Percentiles rank a stretch among this genome's conserved stretches.
Evolutionary conservation across 305 asterid species (phyloP).

Genomic region (Plantago rigida): DNA sequence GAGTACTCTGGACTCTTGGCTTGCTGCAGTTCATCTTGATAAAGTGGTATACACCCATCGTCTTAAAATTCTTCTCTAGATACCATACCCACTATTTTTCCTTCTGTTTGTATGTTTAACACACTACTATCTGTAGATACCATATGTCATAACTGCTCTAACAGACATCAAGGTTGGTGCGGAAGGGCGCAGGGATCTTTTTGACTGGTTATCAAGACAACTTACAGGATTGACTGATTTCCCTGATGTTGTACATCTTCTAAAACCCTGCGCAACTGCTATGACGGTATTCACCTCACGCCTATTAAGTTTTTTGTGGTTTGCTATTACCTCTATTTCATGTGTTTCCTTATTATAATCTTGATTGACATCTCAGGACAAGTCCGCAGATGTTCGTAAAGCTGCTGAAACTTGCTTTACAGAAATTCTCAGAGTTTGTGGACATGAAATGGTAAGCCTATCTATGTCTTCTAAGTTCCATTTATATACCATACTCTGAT

Average conservation of each 20-base stretch:
- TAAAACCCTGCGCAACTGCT: conserved; percentile 81
- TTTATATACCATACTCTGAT: conserved; percentile 7
- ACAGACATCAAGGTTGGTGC: conserved; percentile 91
- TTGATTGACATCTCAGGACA: conserved; percentile 52
- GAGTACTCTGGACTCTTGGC: conserved; percentile 86
- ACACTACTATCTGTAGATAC: conserved; percentile 45
- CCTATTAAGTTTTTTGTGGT: conserved; percentile 4
- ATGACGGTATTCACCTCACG: conserved; percentile 63
- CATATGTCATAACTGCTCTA: conserved; percentile 75
- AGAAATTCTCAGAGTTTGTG: conserved; percentile 85
- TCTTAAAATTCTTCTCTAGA: conserved; percentile 17
- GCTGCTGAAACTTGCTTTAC: conserved; percentile 87
- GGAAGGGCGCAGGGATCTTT: conserved; percentile 93
- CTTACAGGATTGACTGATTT: conserved; percentile 52
- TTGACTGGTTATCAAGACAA: conserved; percentile 91
- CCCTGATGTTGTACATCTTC: conserved; percentile 81
- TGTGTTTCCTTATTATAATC: conserved; percentile 4
- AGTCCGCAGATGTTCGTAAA: conserved; percentile 98
- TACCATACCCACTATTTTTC: background rate
- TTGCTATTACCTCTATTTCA: conserved; percentile 7
- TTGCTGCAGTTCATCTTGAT: conserved; percentile 92
- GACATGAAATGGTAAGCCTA: conserved; percentile 67
- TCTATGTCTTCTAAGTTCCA: conserved; percentile 1
- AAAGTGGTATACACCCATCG: conserved; percentile 55
- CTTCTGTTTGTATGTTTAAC: conserved; percentile 22